Percentiles rank a stretch among this genome's conserved stretches.
These are phyloP conservation scores for Phaeosphaeriaceae sp. DNA, from an alignment of 2,329 filamentous ascomycete genomes.

Conservation along the genomic window DNA sequence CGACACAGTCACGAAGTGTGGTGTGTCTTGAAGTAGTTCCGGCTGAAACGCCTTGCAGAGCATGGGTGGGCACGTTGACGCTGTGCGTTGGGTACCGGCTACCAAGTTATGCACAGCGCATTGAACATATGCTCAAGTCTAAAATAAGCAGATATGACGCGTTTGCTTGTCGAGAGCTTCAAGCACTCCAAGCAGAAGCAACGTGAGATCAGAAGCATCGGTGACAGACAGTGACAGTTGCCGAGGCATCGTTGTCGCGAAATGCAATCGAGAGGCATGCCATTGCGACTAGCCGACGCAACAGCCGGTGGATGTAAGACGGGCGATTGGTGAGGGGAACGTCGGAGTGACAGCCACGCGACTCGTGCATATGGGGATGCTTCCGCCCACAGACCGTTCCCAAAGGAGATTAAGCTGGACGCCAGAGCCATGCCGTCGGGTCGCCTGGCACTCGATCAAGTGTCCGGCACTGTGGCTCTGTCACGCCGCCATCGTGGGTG, in stretches of 20 bases:
- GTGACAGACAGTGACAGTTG: constrained; percentile 6
- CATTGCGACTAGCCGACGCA: constrained; percentile 23
- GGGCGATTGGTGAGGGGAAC: constrained; percentile 25
- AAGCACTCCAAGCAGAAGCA: neutral
- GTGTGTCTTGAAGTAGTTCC: constrained; percentile 4
- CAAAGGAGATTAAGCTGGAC: constrained; percentile 26
- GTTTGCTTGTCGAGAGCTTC: neutral
- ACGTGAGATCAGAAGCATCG: neutral
- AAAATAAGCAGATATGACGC: neutral
- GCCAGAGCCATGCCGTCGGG: constrained; percentile 44
- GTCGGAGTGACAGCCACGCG: constrained; percentile 39
- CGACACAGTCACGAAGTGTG: constrained; percentile 9
- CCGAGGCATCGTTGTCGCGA: neutral
- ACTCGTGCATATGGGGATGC: constrained; percentile 37
- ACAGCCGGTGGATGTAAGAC: constrained; percentile 33
- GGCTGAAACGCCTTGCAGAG: constrained; percentile 32
- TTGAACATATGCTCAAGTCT: constrained; percentile 8
- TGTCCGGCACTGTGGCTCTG: constrained; percentile 46
- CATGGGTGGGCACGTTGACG: constrained; percentile 30
- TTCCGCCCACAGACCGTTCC: constrained; percentile 33
- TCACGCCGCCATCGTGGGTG: constrained; percentile 43
- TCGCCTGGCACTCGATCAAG: constrained; percentile 32
- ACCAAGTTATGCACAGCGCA: constrained; percentile 22
- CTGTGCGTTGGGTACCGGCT: constrained; percentile 19
- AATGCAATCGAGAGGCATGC: constrained; percentile 7